These are phyloP conservation scores for Cicer bijugum DNA, from an alignment of 306 rosid species.

Conservation along the genomic window DNA sequence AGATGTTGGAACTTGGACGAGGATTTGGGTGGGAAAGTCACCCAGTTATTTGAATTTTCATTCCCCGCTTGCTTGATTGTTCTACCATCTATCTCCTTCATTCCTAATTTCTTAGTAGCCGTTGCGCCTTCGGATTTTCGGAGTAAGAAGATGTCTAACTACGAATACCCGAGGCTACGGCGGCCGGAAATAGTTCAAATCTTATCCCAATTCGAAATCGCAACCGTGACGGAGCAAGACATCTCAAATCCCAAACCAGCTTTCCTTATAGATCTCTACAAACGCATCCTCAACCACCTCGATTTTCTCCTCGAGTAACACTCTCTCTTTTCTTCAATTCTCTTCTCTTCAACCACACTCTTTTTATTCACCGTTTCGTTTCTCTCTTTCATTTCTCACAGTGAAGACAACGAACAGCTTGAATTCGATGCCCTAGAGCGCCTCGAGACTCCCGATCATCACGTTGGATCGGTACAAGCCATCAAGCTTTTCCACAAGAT, in stretches of 20 bases:
- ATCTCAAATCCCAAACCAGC: constrained; percentile 58
- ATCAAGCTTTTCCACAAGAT: constrained; percentile 55
- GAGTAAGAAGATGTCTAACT: constrained; percentile 59
- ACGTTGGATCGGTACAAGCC: constrained; percentile 53
- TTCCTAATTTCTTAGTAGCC: not conserved
- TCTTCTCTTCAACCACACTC: not conserved
- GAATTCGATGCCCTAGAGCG: constrained; percentile 75
- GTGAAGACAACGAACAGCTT: constrained; percentile 74
- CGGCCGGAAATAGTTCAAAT: constrained; percentile 55
- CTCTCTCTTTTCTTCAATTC: not conserved
- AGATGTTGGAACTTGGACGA: too few relatives aligned
- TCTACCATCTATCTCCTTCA: not conserved
- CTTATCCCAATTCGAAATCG: constrained; percentile 56
- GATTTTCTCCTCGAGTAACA: constrained; percentile 49
- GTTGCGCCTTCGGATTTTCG: not conserved
- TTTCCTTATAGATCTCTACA: constrained; percentile 62
- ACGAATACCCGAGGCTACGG: constrained; percentile 62
- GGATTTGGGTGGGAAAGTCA: too few relatives aligned
- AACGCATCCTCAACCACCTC: constrained; percentile 60
- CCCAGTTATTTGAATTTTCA: too few relatives aligned
- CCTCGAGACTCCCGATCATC: constrained; percentile 76
- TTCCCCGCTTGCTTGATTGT: too few relatives aligned
- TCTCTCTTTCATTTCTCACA: constrained; percentile 40
- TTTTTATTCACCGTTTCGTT: not conserved
- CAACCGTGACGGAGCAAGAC: constrained; percentile 62